phyloP scores from a whole-genome alignment of 352 stramenopile genomes.

The Hyaloperonospora arabidopsidis region DNA sequence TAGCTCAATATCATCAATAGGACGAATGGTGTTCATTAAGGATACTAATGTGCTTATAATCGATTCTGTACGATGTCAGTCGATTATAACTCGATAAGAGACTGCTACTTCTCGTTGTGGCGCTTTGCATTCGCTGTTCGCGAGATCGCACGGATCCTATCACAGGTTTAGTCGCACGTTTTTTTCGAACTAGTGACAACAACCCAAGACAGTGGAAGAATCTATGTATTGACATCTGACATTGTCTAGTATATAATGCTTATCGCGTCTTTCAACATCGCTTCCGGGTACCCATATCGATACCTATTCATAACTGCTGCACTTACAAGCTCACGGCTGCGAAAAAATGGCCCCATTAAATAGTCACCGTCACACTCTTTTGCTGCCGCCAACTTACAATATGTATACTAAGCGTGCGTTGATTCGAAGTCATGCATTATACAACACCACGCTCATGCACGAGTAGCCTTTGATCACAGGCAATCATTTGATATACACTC shows the following conservation, averaged over 20 bases:
- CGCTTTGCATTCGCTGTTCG: slow-evolving; percentile 45
- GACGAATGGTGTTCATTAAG: slow-evolving; percentile 5
- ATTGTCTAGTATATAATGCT: slow-evolving; percentile 46
- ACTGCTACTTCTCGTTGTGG: slow-evolving; percentile 50
- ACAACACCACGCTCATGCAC: too few species aligned
- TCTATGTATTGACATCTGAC: slow-evolving; percentile 46
- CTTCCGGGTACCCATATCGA: too few species aligned
- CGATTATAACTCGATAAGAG: slow-evolving; percentile 49
- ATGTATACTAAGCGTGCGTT: too few species aligned
- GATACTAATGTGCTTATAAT: slow-evolving; percentile 20
- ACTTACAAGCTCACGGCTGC: too few species aligned
- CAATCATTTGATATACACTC: too few species aligned
- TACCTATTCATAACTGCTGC: too few species aligned
- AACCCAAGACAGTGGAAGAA: slow-evolving; percentile 44
- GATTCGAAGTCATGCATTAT: too few species aligned
- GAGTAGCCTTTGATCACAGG: too few species aligned
- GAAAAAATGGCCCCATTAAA: too few species aligned
- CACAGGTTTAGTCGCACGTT: slow-evolving; percentile 38
- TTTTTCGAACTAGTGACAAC: slow-evolving; percentile 46
- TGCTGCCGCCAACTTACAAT: too few species aligned
- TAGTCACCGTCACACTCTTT: too few species aligned
- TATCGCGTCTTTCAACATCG: too few species aligned
- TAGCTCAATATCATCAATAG: slow-evolving; percentile 64
- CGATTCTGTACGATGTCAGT: not conserved
- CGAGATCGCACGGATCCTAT: slow-evolving; percentile 29